These are phyloP conservation scores for Kockiozyma suomiensis DNA, from an alignment of 805 yeast genomes.

Conservation along the genomic window DNA sequence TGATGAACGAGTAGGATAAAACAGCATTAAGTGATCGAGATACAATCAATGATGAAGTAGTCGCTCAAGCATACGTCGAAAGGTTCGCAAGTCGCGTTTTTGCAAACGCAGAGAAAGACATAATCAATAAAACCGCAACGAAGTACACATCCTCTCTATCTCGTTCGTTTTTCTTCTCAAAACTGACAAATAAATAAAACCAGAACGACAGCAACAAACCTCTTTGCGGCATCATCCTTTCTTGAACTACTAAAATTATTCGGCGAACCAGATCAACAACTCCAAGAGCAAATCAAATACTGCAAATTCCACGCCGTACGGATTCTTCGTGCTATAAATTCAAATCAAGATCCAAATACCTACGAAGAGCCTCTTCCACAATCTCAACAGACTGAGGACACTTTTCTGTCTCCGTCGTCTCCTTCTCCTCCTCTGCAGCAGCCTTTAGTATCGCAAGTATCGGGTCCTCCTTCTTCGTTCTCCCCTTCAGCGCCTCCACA, in stretches of 20 bases:
- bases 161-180: too few species aligned
- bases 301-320: conserved; percentile 66
- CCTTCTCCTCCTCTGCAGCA: conserved; percentile 2
- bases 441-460: not conserved
- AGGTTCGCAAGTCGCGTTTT: conserved; percentile 63
- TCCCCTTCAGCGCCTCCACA: conserved; percentile 30
- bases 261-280: conserved; percentile 21
- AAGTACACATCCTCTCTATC: conserved; percentile 36
- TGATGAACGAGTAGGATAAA: conserved; percentile 24
- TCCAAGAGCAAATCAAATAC: conserved; percentile 53
- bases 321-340: conserved; percentile 53
- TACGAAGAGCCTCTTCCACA: conserved; percentile 46
- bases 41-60: conserved; percentile 60
- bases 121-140: conserved; percentile 49
- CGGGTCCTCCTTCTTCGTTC: conserved; percentile 1
- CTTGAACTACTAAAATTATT: conserved; percentile 53
- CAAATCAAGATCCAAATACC: conserved; percentile 62
- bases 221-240: conserved; percentile 60
- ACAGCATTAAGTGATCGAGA: conserved; percentile 43
- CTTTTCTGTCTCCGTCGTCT: too few species aligned
- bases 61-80: conserved; percentile 58
- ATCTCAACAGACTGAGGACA: not conserved
- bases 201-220: conserved; percentile 50
- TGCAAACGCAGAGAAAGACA: conserved; percentile 54
- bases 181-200: conserved; percentile 6